These are phyloP conservation scores for Cyclotella cryptica DNA, from an alignment of 108 stramenopile species.

Conservation along the genomic window DNA sequence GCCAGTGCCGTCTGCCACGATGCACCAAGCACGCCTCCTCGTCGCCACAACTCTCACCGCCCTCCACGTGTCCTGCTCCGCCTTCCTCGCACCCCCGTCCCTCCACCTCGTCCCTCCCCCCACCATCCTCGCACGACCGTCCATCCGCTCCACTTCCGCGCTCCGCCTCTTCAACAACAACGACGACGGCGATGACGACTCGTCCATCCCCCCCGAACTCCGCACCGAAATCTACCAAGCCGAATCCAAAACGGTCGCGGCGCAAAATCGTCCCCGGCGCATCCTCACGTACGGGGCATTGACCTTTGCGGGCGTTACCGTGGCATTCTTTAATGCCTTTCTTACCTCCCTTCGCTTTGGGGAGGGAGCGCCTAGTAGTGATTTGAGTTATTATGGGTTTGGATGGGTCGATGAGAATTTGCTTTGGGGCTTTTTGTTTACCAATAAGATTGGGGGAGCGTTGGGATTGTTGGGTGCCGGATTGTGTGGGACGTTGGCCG, in stretches of 20 bases:
- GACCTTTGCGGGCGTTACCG: slow-evolving; percentile 50
- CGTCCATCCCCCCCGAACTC: background rate
- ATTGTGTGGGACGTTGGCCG: slow-evolving; percentile 66
- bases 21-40: too few relatives aligned
- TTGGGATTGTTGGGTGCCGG: slow-evolving; percentile 66
- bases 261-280: slow-evolving; percentile 69
- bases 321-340: slow-evolving; percentile 77
- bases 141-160: background rate
- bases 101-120: background rate
- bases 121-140: background rate
- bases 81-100: background rate
- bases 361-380: slow-evolving; percentile 42
- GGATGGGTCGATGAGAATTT: slow-evolving; percentile 73
- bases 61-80: background rate
- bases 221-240: slow-evolving; percentile 58
- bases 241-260: slow-evolving; percentile 83
- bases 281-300: slow-evolving; percentile 59
- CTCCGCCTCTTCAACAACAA: background rate
- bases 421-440: slow-evolving; percentile 65
- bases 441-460: slow-evolving; percentile 77
- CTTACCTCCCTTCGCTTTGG: slow-evolving; percentile 65
- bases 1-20: too few relatives aligned
- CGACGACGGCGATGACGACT: slow-evolving; percentile 9
- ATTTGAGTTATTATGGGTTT: slow-evolving; percentile 68
- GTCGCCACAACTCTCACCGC: too few relatives aligned